Evolutionary conservation across 768 basidiomycete genomes (phyloP), one percentile per base, ranked within the genome.

Genomic region (Mycena capillaripes): DNA sequence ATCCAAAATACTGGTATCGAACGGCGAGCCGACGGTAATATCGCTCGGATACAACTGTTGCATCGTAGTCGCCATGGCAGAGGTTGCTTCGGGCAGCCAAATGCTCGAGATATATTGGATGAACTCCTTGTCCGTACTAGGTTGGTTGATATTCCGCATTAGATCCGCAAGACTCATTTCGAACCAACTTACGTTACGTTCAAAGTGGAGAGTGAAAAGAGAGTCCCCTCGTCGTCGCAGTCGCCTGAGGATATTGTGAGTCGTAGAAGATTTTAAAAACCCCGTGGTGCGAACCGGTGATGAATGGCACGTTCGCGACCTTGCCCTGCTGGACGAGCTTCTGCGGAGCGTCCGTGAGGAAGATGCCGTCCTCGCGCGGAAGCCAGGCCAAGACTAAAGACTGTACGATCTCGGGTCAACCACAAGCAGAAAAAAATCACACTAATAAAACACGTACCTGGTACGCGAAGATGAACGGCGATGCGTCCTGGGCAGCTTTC

Each of bases 161-260:
- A 66, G 52, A 1, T 42, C 10, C n/a, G n/a, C 14, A 4, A 44
- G 21, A n/a, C n/a, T 11, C 48, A 42, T 10, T 19, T 19, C 27
- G 14, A 9, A 10, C 29, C 21, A n/a, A 16, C 85, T 64, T 71
- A 87, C 88, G 87, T 89, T 65, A 89, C 69, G 63, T 90, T 89
- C 46, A 86, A 67, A 2, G 82, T 87, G 2, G 87, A 80, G 10
- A 87, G 72, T 3, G 87, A 81, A 74, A 89, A 89, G 0, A 87
- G 30, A 0, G 90, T 89, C 8, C 90, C 91, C 76, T 92, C 91
- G 64, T 92, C 91, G 59, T 91, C 89, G 70, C 84, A 85, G 70
- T 89, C 85, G 21, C 88, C 88, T 84, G 61, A 38, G 9, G 11
- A 38, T 1, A 55, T 53, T 30, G 27, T 30, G 0, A 44, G 11